A percentile compares a stretch with the other conserved stretches of the same genome.
Evolutionary conservation across 1,139 yeast species (phyloP).

Genomic region (Arxiozyma slooffiae): DNA sequence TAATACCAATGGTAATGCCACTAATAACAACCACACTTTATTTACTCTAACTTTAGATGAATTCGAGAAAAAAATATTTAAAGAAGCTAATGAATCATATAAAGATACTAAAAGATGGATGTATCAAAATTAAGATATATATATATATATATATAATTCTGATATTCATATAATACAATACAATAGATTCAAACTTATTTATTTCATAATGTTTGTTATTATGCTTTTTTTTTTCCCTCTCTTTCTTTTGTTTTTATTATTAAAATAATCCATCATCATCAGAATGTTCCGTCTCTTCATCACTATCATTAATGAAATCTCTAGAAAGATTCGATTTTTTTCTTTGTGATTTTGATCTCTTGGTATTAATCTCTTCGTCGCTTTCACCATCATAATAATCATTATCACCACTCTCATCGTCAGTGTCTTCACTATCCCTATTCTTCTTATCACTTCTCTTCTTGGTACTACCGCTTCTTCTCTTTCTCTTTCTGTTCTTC

Average conservation of each 20-base stretch:
- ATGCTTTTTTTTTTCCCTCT: background rate
- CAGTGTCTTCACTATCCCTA: constrained; percentile 4
- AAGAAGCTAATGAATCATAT: constrained; percentile 49
- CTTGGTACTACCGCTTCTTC: constrained; percentile 14
- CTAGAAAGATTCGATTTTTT: constrained; percentile 34
- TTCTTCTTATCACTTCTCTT: constrained; percentile 22
- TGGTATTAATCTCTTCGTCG: constrained; percentile 6
- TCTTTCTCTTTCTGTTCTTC: constrained; percentile 13
- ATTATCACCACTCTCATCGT: constrained; percentile 12
- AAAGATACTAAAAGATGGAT: constrained; percentile 60
- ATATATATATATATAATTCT: background rate
- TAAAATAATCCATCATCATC: constrained; percentile 28
- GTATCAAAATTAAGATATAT: constrained; percentile 12
- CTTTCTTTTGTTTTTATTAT: background rate
- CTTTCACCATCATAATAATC: constrained; percentile 20
- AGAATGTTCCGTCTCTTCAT: constrained; percentile 29
- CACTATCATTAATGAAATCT: constrained; percentile 47
- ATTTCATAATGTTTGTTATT: background rate
- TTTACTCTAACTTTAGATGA: constrained; percentile 43
- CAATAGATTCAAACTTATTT: background rate
- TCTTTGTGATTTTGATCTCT: constrained; percentile 11
- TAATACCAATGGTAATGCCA: background rate
- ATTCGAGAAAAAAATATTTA: constrained; percentile 56
- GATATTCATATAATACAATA: constrained; percentile 1
- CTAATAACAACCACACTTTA: background rate